Conservation (phyloP, 345 rosid species). For the Cardamine chenopodiifolia region DNA sequence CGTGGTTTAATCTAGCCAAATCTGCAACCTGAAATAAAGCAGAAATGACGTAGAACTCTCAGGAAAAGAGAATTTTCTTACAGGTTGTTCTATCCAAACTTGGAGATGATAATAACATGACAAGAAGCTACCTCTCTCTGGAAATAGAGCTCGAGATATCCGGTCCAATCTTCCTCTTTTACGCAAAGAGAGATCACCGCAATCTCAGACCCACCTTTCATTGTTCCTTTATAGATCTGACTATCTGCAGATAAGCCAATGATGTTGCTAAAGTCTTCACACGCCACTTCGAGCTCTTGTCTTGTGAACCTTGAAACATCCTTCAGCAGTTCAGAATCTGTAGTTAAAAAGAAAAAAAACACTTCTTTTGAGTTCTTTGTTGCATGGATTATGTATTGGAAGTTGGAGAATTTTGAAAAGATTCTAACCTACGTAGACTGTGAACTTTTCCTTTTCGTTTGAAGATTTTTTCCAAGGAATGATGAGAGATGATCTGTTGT, state of each 20-base stretch:
- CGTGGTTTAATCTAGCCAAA: conserved; percentile 87
- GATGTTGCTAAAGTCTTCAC: conserved; percentile 99
- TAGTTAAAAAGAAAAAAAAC: background rate
- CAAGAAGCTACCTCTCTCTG: conserved; percentile 75
- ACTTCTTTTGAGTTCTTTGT: conserved; percentile 13
- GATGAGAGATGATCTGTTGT: conserved; percentile 74
- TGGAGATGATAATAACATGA: background rate
- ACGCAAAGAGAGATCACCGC: conserved; percentile 88
- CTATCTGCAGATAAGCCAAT: conserved; percentile 95
- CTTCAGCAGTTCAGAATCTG: conserved; percentile 89
- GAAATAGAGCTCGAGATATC: conserved; percentile 89
- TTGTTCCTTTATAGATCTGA: conserved; percentile 85
- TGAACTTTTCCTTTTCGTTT: conserved; percentile 67
- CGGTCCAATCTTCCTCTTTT: conserved; percentile 93
- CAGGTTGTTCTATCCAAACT: conserved; percentile 1
- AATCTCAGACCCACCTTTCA: conserved; percentile 93
- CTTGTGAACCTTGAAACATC: conserved; percentile 79
- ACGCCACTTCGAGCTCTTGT: conserved; percentile 96
- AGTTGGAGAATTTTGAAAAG: conserved; percentile 23
- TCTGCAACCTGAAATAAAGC: conserved; percentile 78
- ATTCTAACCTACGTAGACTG: conserved; percentile 72
- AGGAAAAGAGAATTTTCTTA: conserved; percentile 14
- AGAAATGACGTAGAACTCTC: conserved; percentile 15
- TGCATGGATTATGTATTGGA: conserved; percentile 3
- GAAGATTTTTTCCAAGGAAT: conserved; percentile 96